Evolutionary conservation across 2,329 filamentous ascomycete genomes (phyloP).

Genomic region (Zymoseptoria brevis): DNA sequence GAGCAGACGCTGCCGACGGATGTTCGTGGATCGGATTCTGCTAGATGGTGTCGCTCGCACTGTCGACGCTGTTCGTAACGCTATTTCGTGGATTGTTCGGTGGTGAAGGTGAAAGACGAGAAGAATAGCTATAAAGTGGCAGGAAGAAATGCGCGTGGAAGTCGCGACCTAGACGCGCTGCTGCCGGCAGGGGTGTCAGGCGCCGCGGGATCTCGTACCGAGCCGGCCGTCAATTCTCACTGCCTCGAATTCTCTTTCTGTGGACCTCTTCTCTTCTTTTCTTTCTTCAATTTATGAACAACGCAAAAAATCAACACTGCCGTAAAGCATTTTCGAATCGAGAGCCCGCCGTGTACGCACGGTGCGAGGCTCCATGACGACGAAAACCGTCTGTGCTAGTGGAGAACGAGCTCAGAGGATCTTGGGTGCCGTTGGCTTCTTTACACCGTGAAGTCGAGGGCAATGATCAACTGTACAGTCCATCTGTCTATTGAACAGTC

Average conservation of each 20-base stretch:
- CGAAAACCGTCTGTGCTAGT: conserved; percentile 34
- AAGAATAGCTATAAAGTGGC: background rate
- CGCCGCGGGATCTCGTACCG: background rate
- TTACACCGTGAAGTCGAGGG: conserved; percentile 29
- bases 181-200: background rate
- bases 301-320: conserved; percentile 32
- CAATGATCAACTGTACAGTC: conserved; percentile 33
- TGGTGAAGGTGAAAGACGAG: background rate
- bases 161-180: background rate
- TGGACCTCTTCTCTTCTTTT: conserved; percentile 7
- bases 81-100: background rate
- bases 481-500: background rate
- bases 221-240: background rate
- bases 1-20: background rate
- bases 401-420: conserved; percentile 31
- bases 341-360: conserved; percentile 27
- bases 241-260: conserved; percentile 6
- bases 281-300: conserved; percentile 25
- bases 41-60: background rate
- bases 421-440: conserved; percentile 33
- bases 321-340: conserved; percentile 35
- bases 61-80: background rate
- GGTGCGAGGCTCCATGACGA: conserved; percentile 33
- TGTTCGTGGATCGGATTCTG: background rate
- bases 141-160: background rate